phyloP scores from a whole-genome alignment of 345 rosid species.

The Camelina hispida region DNA sequence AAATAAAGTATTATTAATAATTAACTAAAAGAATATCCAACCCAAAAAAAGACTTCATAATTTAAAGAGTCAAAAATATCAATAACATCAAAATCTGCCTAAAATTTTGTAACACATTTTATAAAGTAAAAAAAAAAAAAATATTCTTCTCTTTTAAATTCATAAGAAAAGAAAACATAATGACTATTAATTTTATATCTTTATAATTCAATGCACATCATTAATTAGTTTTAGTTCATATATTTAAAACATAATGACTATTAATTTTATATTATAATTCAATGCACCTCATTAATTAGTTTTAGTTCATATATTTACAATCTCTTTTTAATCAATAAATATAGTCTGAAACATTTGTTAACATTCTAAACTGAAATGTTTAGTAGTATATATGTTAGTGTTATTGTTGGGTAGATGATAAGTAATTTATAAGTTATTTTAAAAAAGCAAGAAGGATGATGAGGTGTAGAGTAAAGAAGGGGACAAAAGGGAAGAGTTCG shows the following conservation, averaged over 20 bases:
- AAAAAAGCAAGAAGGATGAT: neutral
- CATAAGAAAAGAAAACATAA: neutral
- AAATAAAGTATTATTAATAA: no score
- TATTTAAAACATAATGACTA: neutral
- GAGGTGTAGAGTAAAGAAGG: conserved; percentile 18
- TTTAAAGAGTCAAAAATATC: no score
- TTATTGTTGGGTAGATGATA: neutral
- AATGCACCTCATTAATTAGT: neutral
- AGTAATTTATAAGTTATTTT: neutral
- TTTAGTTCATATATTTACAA: neutral
- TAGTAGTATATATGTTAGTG: neutral
- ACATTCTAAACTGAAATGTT: neutral
- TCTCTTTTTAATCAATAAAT: neutral
- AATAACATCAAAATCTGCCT: no score
- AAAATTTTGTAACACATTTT: no score
- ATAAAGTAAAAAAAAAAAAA: no score
- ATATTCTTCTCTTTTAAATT: no score
- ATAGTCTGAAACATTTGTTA: neutral
- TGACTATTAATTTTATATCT: neutral
- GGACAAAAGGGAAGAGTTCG: conserved; percentile 17
- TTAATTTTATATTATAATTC: neutral
- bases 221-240: neutral
- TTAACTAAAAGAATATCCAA: no score
- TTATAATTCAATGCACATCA: neutral
- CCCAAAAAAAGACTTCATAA: no score